Evolutionary conservation across 2,329 filamentous ascomycete genomes (phyloP).

Genomic region (Diaporthe velutina): DNA sequence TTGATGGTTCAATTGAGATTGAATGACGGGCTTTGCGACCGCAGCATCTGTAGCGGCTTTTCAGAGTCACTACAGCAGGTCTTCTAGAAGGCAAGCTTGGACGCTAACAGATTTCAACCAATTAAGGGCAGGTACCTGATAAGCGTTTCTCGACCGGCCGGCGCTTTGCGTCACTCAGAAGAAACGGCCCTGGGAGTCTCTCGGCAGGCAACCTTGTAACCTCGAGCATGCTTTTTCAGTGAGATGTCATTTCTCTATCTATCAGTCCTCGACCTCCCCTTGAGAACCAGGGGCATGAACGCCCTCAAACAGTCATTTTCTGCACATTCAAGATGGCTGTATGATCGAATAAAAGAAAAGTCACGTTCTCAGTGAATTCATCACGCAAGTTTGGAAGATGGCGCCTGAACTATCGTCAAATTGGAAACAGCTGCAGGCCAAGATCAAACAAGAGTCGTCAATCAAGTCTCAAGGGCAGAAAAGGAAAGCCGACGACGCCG

Average conservation of each 20-base stretch:
- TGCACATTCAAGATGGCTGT: background rate
- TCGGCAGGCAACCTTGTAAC: slow-evolving; percentile 19
- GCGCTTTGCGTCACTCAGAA: background rate
- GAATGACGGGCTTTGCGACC: background rate
- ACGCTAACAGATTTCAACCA: background rate
- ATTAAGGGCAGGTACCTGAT: background rate
- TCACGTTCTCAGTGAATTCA: background rate
- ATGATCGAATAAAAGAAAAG: background rate
- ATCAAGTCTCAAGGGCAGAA: slow-evolving; percentile 54
- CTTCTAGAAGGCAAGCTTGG: background rate
- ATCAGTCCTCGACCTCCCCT: background rate
- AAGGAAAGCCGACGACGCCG: slow-evolving; percentile 54
- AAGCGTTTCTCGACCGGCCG: background rate
- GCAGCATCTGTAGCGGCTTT: background rate
- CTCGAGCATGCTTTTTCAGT: background rate
- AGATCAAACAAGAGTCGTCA: slow-evolving; percentile 63
- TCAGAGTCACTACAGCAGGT: background rate
- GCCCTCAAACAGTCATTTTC: background rate
- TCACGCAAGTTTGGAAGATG: slow-evolving; percentile 48
- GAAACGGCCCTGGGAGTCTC: background rate
- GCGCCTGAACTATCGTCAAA: slow-evolving; percentile 72
- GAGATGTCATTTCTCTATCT: background rate
- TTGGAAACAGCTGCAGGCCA: slow-evolving; percentile 83
- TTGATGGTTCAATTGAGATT: background rate
- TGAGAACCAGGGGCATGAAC: background rate